Evolutionary conservation across 73 alveolate species (phyloP), one percentile per base, ranked within the genome.

Genomic region (Urostyla sp.): DNA sequence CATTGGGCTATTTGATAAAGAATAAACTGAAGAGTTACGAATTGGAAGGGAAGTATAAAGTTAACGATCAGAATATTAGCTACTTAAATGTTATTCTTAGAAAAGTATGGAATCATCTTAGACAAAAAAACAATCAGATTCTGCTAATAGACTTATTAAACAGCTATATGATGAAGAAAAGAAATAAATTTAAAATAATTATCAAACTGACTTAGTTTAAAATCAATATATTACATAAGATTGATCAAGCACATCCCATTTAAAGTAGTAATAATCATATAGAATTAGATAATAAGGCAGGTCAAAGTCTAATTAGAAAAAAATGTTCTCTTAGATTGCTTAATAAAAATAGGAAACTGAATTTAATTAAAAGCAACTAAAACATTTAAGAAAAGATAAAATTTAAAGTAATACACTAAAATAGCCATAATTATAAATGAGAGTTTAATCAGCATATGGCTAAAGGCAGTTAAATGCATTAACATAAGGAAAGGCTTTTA

Each of bases 381-480:
- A 63, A 34, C 79, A 63, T 63, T 28, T 63, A 37, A 63, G 79
- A 43, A 63, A 63, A 43, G 26, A 6, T 6, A 30, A 23, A 16
- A 31, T 31, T 15, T 11, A 40, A 11, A 15, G 51, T 40, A 40
- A 15, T 15, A 40, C 10, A 1, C 43, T 27, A 4, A 46, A 55
- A 4, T 5, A 10, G 21, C 46, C 3, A 38, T 2, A 18, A 63
- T 43, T 1, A 7, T 48, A 63, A 63, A 63, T 63, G 38, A 36
- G 79, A n/a, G 44, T 63, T 5, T 37, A 63, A 40, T 63, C 79
- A 10, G 79, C 79, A 43, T 63, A 63, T 37, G 44, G 44, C 28
- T 23, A 63, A 23, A 34, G 31, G 24, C n/a, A 35, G 18, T 20
- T 55, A 4, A 3, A 24, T 21, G 13, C 21, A 26, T 30, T 5